Conservation (phyloP, 345 rosid genomes). For the Sisymbrium irio region DNA sequence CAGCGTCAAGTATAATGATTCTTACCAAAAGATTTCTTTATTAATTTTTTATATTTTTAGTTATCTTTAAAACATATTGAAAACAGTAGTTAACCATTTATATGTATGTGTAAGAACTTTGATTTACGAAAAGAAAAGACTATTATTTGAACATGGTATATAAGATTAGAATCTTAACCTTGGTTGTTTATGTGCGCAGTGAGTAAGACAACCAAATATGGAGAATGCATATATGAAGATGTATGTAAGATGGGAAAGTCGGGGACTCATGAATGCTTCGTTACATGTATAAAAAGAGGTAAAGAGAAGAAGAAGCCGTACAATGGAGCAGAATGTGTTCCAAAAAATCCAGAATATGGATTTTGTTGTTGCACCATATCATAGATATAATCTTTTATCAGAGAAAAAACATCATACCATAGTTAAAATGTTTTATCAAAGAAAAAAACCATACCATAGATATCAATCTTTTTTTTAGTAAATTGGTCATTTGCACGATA, state of each 20-base stretch:
- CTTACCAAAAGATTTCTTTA: background rate
- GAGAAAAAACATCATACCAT: too few species aligned
- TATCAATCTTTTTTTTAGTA: too few species aligned
- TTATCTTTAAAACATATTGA: too few species aligned
- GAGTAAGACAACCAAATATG: background rate
- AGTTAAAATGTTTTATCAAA: too few species aligned
- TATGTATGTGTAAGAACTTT: too few species aligned
- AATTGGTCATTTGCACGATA: too few species aligned
- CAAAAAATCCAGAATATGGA: background rate
- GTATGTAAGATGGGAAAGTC: background rate
- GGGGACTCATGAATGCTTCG: background rate
- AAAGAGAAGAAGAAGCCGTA: background rate
- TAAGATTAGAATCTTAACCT: background rate
- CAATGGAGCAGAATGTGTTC: background rate
- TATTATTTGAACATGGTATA: too few species aligned
- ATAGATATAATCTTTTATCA: too few species aligned
- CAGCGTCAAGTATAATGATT: background rate
- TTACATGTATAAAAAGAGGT: background rate
- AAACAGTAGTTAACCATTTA: background rate
- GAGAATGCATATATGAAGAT: background rate
- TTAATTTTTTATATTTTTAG: background rate
- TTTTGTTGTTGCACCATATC: background rate
- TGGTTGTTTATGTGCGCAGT: background rate
- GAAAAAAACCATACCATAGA: too few species aligned
- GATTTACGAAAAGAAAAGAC: too few species aligned